These are phyloP conservation scores for Starmerella gropengiesseri DNA, from an alignment of 805 yeast species.

Conservation along the genomic window DNA sequence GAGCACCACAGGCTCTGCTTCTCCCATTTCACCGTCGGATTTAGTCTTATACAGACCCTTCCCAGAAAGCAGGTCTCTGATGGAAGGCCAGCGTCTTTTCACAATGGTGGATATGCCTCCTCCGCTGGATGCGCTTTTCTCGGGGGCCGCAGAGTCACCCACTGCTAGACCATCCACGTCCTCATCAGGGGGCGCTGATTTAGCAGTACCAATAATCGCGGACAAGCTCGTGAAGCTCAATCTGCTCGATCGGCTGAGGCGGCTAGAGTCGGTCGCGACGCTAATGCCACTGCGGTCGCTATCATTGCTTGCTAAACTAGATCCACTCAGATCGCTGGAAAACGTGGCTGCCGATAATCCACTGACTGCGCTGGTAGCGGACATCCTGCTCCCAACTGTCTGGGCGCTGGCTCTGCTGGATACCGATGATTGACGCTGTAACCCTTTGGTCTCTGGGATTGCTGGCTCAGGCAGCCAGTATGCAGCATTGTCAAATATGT, in stretches of 20 bases:
- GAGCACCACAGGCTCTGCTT: no score
- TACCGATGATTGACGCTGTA: neutral
- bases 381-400: neutral
- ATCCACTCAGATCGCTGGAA: neutral
- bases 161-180: neutral
- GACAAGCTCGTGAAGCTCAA: neutral
- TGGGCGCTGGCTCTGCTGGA: neutral
- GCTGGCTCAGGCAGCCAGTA: slow-evolving; percentile 21
- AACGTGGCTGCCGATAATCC: neutral
- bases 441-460: neutral
- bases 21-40: no score
- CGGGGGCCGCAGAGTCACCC: neutral
- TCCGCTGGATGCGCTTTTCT: neutral
- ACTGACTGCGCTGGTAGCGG: neutral
- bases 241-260: neutral
- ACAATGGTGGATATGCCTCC: neutral
- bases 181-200: neutral
- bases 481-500: slow-evolving; percentile 32
- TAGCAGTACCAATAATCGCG: neutral
- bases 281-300: neutral
- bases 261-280: neutral
- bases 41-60: neutral
- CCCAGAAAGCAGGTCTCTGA: neutral
- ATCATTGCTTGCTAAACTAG: slow-evolving; percentile 1
- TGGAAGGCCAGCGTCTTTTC: neutral